Evolutionary conservation across 2,329 filamentous ascomycete genomes (phyloP).

Genomic region (Ceratocystis albifundus): DNA sequence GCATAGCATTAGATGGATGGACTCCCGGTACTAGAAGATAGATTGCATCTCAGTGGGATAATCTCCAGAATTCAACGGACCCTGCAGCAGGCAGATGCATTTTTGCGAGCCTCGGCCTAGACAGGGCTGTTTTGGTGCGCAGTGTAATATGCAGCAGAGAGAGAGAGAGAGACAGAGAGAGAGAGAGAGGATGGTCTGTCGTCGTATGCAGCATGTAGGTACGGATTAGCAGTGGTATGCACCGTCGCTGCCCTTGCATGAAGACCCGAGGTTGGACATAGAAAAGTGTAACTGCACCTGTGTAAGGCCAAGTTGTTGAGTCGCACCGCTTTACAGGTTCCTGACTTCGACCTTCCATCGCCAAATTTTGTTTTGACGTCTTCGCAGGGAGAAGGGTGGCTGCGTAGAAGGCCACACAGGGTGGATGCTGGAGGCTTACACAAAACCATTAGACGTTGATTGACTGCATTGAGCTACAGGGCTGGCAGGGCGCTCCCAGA

Average conservation of each 20-base stretch:
- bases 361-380: background rate
- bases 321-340: background rate
- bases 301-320: background rate
- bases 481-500: background rate
- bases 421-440: too few relatives aligned
- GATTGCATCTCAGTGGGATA: too few relatives aligned
- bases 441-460: too few relatives aligned
- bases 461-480: too few relatives aligned
- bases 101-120: too few relatives aligned
- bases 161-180: too few relatives aligned
- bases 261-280: background rate
- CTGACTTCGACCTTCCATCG: background rate
- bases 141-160: background rate
- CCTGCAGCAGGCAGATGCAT: too few relatives aligned
- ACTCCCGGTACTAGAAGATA: too few relatives aligned
- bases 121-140: too few relatives aligned
- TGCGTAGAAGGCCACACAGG: background rate
- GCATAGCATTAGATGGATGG: too few relatives aligned
- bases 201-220: slow-evolving; percentile 1
- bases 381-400: background rate
- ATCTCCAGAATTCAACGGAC: too few relatives aligned
- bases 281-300: background rate
- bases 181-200: background rate
- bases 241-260: background rate
- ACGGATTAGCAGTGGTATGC: background rate